A percentile compares a stretch with the other conserved stretches of the same genome.
These are phyloP conservation scores for Parietaria judaica DNA, from an alignment of 306 rosid genomes.

Conservation along the genomic window DNA sequence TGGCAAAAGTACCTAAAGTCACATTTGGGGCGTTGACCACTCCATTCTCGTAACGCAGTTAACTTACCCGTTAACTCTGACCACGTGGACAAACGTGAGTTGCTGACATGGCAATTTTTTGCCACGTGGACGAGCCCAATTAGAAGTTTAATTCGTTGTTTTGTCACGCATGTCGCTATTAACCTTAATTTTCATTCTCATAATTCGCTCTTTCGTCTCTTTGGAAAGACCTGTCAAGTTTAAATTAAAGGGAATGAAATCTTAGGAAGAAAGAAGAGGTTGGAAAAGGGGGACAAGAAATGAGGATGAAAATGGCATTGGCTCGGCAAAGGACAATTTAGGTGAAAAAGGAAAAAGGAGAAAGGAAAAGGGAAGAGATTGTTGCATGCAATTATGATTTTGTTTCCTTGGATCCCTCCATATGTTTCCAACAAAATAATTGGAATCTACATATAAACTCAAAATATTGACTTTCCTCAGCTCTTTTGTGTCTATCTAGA, in stretches of 20 bases:
- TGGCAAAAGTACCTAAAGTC: too few species aligned
- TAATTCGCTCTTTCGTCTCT: too few species aligned
- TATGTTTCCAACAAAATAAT: not conserved
- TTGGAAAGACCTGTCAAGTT: not conserved
- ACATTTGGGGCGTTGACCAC: too few species aligned
- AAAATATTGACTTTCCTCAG: not conserved
- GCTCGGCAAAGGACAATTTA: conserved; percentile 11
- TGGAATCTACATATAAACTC: not conserved
- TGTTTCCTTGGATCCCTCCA: conserved; percentile 51
- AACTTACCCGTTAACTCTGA: too few species aligned
- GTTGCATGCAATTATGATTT: conserved; percentile 35
- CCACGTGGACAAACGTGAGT: too few species aligned
- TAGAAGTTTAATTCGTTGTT: too few species aligned
- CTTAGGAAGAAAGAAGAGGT: not conserved
- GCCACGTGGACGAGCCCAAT: too few species aligned
- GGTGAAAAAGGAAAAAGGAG: conserved; percentile 1
- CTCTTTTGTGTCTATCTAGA: too few species aligned
- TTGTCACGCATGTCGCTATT: too few species aligned
- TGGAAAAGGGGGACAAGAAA: conserved; percentile 11
- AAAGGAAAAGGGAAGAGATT: conserved; percentile 17
- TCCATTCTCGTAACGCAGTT: too few species aligned
- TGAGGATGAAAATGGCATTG: conserved; percentile 12
- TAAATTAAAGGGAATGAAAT: not conserved
- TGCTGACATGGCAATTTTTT: too few species aligned
- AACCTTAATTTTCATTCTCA: too few species aligned